Evolutionary conservation across 768 basidiomycete genomes (phyloP).

Genomic region (Lactifluus piperatus): DNA sequence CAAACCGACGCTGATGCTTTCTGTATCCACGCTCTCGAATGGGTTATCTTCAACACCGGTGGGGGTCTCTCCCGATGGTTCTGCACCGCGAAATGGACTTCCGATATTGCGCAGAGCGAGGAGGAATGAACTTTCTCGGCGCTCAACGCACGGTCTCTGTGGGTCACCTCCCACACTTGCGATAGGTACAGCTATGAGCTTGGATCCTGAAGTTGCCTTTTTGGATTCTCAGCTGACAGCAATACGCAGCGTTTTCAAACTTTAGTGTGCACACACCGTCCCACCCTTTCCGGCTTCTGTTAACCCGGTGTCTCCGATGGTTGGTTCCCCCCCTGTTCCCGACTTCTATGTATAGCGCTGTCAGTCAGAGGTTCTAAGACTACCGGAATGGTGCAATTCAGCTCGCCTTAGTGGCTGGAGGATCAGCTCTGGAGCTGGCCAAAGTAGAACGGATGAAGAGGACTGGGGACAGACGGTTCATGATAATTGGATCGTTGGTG

Average conservation of each 20-base stretch:
- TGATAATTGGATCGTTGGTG: not conserved
- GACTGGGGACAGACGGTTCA: constrained; percentile 12
- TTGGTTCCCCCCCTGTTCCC: not conserved
- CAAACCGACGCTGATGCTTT: constrained; percentile 9
- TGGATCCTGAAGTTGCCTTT: not conserved
- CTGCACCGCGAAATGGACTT: constrained; percentile 5
- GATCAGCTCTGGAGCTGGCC: not conserved
- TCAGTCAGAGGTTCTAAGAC: not conserved
- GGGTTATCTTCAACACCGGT: constrained; percentile 1
- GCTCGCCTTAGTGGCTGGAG: not conserved
- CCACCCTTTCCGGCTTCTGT: not conserved
- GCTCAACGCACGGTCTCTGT: not conserved
- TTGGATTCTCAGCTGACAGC: not conserved
- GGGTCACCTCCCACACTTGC: not conserved
- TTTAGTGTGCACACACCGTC: not conserved
- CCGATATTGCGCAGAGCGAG: not conserved
- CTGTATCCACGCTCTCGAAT: constrained; percentile 3
- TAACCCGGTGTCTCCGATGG: not conserved
- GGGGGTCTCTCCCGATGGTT: constrained; percentile 9
- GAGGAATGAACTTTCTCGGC: not conserved
- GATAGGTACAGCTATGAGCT: not conserved
- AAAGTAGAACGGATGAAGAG: constrained; percentile 16
- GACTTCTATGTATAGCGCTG: not conserved
- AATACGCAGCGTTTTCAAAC: not conserved
- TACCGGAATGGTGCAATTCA: not conserved